Base-by-base conservation (phyloP, 768 basidiomycete species). In the Tylopilus sp. region DNA sequence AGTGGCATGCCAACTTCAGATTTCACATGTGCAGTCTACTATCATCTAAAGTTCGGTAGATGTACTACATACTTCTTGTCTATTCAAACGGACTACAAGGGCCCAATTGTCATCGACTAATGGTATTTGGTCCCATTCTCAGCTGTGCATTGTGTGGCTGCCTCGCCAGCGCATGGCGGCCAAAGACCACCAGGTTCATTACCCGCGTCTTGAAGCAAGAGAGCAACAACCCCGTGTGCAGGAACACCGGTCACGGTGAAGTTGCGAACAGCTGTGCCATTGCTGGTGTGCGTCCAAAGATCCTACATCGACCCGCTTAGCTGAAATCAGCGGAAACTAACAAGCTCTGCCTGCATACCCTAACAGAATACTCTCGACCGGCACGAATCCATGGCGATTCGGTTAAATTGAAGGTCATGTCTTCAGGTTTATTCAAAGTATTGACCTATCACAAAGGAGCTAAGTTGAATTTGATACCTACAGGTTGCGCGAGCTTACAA, bases 321-420 rank as follows among this genome's bases (percentile, higher is more conserved):
- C 26, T 7, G 38, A 1, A 25, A 23, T 21, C 5, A 1, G 6
- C 25, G 20, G 31, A 8, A 25, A 40, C 41, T 17, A 4, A 38
- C 18, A 26, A 44, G 23, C 44, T 17, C 3, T 13, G 13, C 38
- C 30, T 33, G 51, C 81, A 49, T 59, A 83, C 83, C 53, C 82
- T 73, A 55, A 86, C 79, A 15, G 75, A 59, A 56, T 86, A 86
- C 58, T 83, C 76, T 38, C 80, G 66, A 18, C 83, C 83, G 9
- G 82, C 82, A 25, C 81, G 75, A 53, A 83, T 80, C 83, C 83
- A 86, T 2, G 84, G 83, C 1, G 83, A 85, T 56, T 86, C 82
- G 2, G 81, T 81, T 42, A 86, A 63, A 52, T 74, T 80, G 73
- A 86, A 86, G 58, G 63, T 71, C 73, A 86, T 70, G 53, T 81